Evolutionary conservation across 768 basidiomycete genomes (phyloP).

Genomic region (Rhizopogon roseolus): DNA sequence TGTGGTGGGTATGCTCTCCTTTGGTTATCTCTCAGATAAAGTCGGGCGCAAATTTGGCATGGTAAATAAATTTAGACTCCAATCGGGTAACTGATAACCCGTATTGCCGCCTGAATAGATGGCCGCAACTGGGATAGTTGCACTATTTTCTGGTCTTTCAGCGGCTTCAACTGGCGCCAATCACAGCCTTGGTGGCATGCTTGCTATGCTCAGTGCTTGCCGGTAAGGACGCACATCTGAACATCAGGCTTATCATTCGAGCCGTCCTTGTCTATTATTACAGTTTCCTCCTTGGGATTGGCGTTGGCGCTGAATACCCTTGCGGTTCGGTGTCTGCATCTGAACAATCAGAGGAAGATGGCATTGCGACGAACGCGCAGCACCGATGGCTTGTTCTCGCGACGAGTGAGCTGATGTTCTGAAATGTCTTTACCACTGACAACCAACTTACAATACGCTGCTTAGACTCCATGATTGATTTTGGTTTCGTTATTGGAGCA

Average conservation of each 20-base stretch:
- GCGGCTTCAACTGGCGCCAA: constrained; percentile 80
- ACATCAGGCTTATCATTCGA: not conserved
- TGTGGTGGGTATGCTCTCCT: constrained; percentile 78
- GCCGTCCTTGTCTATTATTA: not conserved
- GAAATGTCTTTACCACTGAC: not conserved
- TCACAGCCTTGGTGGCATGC: constrained; percentile 60
- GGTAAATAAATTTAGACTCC: constrained; percentile 35
- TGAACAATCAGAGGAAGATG: constrained; percentile 84
- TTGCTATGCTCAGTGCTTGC: constrained; percentile 76
- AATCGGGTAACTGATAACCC: constrained; percentile 7
- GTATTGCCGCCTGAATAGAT: constrained; percentile 42
- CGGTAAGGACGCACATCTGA: constrained; percentile 39
- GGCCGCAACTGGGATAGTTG: constrained; percentile 78
- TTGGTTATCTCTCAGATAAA: constrained; percentile 84
- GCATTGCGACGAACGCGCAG: constrained; percentile 74
- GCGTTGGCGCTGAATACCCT: constrained; percentile 86
- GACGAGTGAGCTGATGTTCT: constrained; percentile 55
- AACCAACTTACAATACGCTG: constrained; percentile 4
- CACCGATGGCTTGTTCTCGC: constrained; percentile 86
- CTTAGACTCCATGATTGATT: constrained; percentile 79
- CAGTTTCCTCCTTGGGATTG: constrained; percentile 86
- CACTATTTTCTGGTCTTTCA: constrained; percentile 77
- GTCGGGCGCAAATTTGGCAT: constrained; percentile 86
- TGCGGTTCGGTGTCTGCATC: constrained; percentile 86
- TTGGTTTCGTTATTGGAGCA: constrained; percentile 73